These are phyloP conservation scores for Tulasnella sp. DNA, from an alignment of 768 basidiomycete genomes.

Conservation along the genomic window DNA sequence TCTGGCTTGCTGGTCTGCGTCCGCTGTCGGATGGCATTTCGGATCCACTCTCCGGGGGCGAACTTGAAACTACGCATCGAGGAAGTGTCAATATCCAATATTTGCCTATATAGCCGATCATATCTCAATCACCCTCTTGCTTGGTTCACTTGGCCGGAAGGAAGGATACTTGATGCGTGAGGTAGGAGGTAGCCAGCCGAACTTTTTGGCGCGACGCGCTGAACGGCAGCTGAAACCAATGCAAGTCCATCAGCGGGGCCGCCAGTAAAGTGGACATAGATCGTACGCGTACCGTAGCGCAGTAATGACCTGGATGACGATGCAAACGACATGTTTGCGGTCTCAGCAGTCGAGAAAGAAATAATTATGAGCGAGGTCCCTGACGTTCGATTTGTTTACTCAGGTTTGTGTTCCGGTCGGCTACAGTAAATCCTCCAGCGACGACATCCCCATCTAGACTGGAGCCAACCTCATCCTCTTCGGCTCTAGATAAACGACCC, in stretches of 20 bases:
- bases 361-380: background rate
- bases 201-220: background rate
- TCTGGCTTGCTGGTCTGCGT: constrained; percentile 1
- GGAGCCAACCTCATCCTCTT: background rate
- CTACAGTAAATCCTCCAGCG: background rate
- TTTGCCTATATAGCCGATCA: background rate
- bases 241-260: background rate
- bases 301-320: background rate
- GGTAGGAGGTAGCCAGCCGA: background rate
- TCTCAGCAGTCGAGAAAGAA: background rate
- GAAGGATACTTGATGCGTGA: background rate
- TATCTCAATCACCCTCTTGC: background rate
- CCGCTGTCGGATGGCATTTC: background rate
- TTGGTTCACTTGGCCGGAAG: background rate
- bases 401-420: background rate
- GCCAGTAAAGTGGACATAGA: background rate
- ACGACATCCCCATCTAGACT: background rate
- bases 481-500: background rate
- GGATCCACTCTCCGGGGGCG: constrained; percentile 7
- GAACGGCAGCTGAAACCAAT: background rate
- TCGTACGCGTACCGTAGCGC: background rate
- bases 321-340: background rate
- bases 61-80: constrained; percentile 1
- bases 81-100: background rate
- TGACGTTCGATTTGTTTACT: background rate